Evolutionary conservation across 345 rosid species (phyloP), one percentile per base, ranked within the genome.

Genomic region (Microthlaspi erraticum): DNA sequence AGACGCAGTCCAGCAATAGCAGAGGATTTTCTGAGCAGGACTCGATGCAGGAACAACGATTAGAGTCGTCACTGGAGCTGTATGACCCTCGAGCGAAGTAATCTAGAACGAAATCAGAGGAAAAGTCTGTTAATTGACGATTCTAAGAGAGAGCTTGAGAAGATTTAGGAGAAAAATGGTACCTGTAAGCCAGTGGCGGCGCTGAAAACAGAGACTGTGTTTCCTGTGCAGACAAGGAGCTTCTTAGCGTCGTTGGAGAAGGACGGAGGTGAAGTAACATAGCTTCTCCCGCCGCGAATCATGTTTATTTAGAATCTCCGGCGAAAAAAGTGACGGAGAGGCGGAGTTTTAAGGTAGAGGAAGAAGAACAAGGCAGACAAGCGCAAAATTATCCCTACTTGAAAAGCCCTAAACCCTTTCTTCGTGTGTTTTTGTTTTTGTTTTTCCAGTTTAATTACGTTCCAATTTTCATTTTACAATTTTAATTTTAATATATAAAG

Each of bases 171-270:
- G 2, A 32, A 39, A 16, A 16, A 18, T 13, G 65, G 36, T 39
- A 90, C 98, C 87, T 79, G 91, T 46, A 91, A 81, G 70, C 89
- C 98, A 43, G 97, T 91, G 80, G 88, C 81, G 66, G 85, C 79
- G 85, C 96, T 91, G 82, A 91, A 91, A 78, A 94, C 65, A 51
- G 93, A 80, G 73, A 94, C 91, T 13, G 84, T 78, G 79, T 83
- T 83, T 45, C 85, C 82, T 34, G 97, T 79, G 80, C 97, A 94
- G 42, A 91, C 84, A 20, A 94, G 93, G 1, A 91, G 91, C 61
- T 86, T 84, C 71, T 88, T 94, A 38, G 89, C 86, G 64, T 91
- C 99, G 73, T 91, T 94, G 61, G 99, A 94, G 92, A 94, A 91
- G 6, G 92, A 87, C 1, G 96, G 98, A 54, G 89, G 79, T 7